Percentiles rank a stretch among this genome's conserved stretches.
phyloP scores from a whole-genome alignment of 148 eudicot genomes.

The Camellia lanceoleosa region DNA sequence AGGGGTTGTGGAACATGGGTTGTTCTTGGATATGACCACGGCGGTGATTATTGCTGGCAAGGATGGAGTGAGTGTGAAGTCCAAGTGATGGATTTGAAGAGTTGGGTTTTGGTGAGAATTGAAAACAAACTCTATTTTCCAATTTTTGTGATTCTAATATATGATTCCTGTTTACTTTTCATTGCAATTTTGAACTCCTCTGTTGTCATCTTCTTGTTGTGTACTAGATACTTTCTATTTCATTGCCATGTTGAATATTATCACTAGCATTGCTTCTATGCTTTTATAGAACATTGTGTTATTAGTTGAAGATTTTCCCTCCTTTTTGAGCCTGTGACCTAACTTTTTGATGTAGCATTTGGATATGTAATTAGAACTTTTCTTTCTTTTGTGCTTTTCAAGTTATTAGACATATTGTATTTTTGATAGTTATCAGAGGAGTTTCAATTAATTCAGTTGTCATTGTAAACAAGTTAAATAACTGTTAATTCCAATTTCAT shows the following conservation, averaged over 20 bases:
- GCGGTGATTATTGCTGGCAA: slow-evolving; percentile 88
- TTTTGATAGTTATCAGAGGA: neutral
- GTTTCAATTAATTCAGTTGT: neutral
- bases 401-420: neutral
- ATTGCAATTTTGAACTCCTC: neutral
- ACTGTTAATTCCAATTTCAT: neutral
- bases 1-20: slow-evolving; percentile 96
- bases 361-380: neutral
- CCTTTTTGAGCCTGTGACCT: neutral
- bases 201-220: neutral
- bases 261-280: neutral
- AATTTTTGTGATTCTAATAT: neutral
- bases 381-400: neutral
- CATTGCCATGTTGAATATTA: neutral
- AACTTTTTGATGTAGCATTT: neutral
- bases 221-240: neutral
- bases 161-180: neutral
- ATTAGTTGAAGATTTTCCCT: neutral
- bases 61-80: slow-evolving; percentile 68
- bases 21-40: slow-evolving; percentile 79
- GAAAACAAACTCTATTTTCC: neutral
- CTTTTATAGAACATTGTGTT: neutral
- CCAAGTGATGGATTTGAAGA: slow-evolving; percentile 43
- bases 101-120: slow-evolving; percentile 17
- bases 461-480: too few relatives aligned